Base-by-base conservation (phyloP, 495 filamentous ascomycete genomes). In the Rostrohypoxylon terebratum region DNA sequence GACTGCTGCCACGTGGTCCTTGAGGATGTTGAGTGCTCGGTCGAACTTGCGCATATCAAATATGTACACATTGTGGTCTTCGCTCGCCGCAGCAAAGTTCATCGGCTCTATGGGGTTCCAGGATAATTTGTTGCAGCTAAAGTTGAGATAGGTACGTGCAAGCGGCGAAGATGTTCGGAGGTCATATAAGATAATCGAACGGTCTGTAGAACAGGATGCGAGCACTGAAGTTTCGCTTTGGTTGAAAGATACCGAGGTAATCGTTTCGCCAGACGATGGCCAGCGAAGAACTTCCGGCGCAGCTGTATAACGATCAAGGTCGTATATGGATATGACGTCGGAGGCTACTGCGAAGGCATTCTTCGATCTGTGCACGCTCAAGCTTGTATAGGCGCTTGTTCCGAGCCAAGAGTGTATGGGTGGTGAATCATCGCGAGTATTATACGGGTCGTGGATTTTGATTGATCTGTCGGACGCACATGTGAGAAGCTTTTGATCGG, bases 51-150 rank as follows among this genome's bases (percentile, higher is more conserved):
- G 85, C 91, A 94, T 94, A 80, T 97, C 93, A 76, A 96, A 96
- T 20, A 95, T 85, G 77, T 85, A 86, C 21, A 86, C 77, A 61
- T 87, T 87, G 73, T 87, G 86, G 61, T 86, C 85, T 78, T 83
- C 93, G 68, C 88, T 91, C 3, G 90, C 94, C 23, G 93, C 89
- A 14, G 91, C 92, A 76, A 97, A 93, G 77, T 97, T 97, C 85
- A 96, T 94, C 6, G 94, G 90, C 80, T 97, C 94, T 90, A 97
- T 94, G 0, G 95, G 96, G 77, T 98, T 98, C 93, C 95, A 99
- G 33, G 90, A 84, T 38, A 99, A 86, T 16, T 92, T 86, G 79
- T 98, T 99, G 23, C 89, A 91, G 25, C 94, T 90, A 50, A 98
- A 87, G 48, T 88, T 91, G 42, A 98, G 88, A 3, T 92, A 87